Base-by-base conservation (phyloP, 148 eudicot species). In the Limonium bicolor region DNA sequence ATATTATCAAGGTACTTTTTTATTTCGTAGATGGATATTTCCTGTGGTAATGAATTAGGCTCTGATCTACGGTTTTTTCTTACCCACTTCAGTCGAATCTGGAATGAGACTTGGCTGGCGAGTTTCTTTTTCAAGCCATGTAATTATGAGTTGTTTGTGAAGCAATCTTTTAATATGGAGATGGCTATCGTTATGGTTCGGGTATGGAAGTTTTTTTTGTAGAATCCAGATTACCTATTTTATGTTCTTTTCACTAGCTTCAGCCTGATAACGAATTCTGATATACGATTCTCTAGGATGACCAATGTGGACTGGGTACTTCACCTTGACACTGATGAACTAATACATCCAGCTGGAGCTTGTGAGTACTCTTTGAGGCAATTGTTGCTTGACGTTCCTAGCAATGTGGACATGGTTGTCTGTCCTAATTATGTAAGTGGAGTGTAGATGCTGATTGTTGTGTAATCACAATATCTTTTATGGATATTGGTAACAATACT, bases 291-390 rank as follows among this genome's bases (percentile, higher is more conserved):
- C n/a, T n/a, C n/a, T n/a, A n/a, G n/a, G n/a, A n/a, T n/a, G n/a
- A n/a, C n/a, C n/a, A n/a, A n/a, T n/a, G 67, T 80, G 86, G 86
- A 80, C 15, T 85, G 85, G 90, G 80, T 85, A 26, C 63, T 85
- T 64, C 95, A 85, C 62, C 75, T 80, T 3, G 95, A 85, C 71
- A 85, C 90, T 17, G 95, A 85, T 46, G 90, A 85, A 67, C 73
- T 85, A 41, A 41, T 80, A 46, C 86, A 85, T 65, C 95, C 90
- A 49, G 85, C 69, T 7, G 95, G 90, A 11, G 60, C 77, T 38
- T 54, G 45, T 48, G 73, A 69, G 39, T 80, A 85, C 59, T 80
- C 90, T 36, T 42, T 77, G 37, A 58, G 64, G 35, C 61, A 74
- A 45, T 58, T 85, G 50, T 58, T 80, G 8, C 19, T 63, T 11